Conservation (phyloP, 1,284 basidiomycete species). For the Cutaneotrichosporon cavernicola region DNA sequence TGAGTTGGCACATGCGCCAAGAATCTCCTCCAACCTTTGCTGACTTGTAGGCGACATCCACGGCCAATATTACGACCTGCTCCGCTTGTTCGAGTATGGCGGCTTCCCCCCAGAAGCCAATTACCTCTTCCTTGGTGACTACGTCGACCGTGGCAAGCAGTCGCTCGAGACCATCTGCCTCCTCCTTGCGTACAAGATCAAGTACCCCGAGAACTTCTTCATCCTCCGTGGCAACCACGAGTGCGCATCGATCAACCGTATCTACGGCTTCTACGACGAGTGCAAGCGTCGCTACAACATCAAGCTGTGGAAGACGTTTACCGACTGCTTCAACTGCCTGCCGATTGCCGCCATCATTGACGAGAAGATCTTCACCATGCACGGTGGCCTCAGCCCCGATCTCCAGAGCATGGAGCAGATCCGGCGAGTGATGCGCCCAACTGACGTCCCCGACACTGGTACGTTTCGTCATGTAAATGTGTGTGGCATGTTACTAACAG, state of each 20-base stretch:
- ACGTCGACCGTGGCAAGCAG: conserved; percentile 64
- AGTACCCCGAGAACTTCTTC: conserved; percentile 66
- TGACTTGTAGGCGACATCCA: conserved; percentile 57
- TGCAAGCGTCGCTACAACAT: conserved; percentile 66
- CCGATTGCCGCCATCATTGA: conserved; percentile 65
- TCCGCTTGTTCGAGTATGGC: conserved; percentile 63
- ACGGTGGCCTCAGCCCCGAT: conserved; percentile 71
- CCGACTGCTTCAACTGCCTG: conserved; percentile 65
- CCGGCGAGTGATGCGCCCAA: conserved; percentile 97
- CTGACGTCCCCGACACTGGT: conserved; percentile 98
- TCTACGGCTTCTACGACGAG: conserved; percentile 65
- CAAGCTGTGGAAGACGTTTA: conserved; percentile 67
- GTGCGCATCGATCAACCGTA: conserved; percentile 61
- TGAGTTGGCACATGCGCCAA: conserved; percentile 34
- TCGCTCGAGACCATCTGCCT: conserved; percentile 62
- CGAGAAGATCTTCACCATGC: conserved; percentile 63
- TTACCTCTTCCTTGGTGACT: conserved; percentile 64
- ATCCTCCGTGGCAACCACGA: conserved; percentile 64
- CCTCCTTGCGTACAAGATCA: conserved; percentile 61
- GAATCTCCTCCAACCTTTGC: not conserved
- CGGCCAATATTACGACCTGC: conserved; percentile 63
- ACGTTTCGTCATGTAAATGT: conserved; percentile 38
- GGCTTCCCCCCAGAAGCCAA: conserved; percentile 64
- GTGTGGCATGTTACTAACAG: not conserved
- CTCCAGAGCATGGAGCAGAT: conserved; percentile 99